Evolutionary conservation across 2,329 filamentous ascomycete genomes (phyloP).

Genomic region (Cladophialophora exuberans): DNA sequence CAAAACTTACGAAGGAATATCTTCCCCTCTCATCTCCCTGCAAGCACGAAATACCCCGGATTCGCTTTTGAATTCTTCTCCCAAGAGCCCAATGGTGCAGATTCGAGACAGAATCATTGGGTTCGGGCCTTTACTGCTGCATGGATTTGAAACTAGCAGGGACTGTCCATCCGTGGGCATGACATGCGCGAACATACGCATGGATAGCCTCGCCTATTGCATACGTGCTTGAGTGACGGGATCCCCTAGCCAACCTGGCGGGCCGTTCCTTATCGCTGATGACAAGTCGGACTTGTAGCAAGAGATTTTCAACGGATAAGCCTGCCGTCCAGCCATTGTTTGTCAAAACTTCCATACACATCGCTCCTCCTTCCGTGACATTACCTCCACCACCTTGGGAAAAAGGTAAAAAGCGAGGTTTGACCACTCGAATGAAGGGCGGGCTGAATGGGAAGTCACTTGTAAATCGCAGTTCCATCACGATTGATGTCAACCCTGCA

Average conservation of each 20-base stretch:
- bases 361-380: conserved; percentile 79
- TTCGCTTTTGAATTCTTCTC: neutral
- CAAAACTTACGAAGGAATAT: no score
- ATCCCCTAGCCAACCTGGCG: conserved; percentile 60
- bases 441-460: conserved; percentile 75
- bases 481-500: conserved; percentile 65
- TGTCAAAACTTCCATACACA: conserved; percentile 84
- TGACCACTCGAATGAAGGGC: conserved; percentile 81
- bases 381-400: conserved; percentile 77
- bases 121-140: neutral
- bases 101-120: neutral
- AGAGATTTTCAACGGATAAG: conserved; percentile 73
- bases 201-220: conserved; percentile 69
- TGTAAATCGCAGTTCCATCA: conserved; percentile 82
- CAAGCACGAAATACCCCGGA: no score
- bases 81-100: neutral
- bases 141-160: conserved; percentile 61
- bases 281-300: conserved; percentile 79
- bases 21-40: no score
- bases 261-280: conserved; percentile 71
- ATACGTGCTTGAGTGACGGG: conserved; percentile 57
- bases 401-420: conserved; percentile 77
- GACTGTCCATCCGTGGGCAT: conserved; percentile 71
- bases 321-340: conserved; percentile 79
- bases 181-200: conserved; percentile 72